These are phyloP conservation scores for Cinnamomum micranthum DNA, from an alignment of 164 flowering plant genomes.

Conservation along the genomic window DNA sequence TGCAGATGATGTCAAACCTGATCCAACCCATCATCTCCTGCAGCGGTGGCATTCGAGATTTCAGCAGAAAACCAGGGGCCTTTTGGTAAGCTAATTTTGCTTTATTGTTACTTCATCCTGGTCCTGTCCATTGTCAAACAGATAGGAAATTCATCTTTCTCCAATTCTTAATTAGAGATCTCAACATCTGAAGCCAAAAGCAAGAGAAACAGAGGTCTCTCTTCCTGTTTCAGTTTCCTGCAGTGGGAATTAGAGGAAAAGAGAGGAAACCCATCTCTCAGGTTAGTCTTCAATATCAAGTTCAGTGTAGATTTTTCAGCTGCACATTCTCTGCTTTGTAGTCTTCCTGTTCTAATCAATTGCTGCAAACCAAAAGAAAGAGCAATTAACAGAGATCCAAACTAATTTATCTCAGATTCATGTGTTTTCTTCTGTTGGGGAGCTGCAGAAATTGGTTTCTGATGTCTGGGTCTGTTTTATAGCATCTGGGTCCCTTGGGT, in stretches of 20 bases:
- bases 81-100: too few species aligned
- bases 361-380: background rate
- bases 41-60: too few species aligned
- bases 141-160: too few species aligned
- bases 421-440: background rate
- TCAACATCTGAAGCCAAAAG: background rate
- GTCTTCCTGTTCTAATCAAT: background rate
- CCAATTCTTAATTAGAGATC: background rate
- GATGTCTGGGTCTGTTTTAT: background rate
- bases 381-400: background rate
- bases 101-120: too few species aligned
- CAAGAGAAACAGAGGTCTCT: background rate
- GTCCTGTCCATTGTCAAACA: too few species aligned
- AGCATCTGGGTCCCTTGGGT: too few species aligned
- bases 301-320: background rate
- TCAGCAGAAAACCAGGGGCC: too few species aligned
- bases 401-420: too few species aligned
- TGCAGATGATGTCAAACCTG: too few species aligned
- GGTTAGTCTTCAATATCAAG: conserved; percentile 12
- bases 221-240: background rate
- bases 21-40: too few species aligned
- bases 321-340: background rate
- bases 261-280: conserved; percentile 1
- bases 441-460: background rate
- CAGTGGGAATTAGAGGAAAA: too few species aligned